These are phyloP conservation scores for Nepenthes mirabilis DNA, from an alignment of 148 eudicot genomes.

Conservation along the genomic window DNA sequence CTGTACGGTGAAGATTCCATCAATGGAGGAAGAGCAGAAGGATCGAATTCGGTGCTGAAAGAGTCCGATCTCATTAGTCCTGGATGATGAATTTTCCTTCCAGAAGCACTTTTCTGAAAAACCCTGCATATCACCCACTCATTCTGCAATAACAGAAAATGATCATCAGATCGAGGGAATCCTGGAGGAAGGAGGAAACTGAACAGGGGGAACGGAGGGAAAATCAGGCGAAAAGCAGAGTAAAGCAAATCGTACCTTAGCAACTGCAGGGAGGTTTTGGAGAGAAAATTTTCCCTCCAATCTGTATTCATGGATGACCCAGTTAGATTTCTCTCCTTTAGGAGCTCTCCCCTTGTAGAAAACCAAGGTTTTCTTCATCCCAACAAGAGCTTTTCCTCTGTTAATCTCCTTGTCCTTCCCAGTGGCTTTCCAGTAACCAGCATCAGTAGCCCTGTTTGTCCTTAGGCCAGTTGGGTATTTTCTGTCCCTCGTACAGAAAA, in stretches of 20 bases:
- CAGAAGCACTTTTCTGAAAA: slow-evolving; percentile 20
- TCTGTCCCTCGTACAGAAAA: slow-evolving; percentile 44
- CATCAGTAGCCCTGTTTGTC: slow-evolving; percentile 51
- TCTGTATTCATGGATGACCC: slow-evolving; percentile 57
- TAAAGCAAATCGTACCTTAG: slow-evolving; percentile 2
- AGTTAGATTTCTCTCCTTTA: slow-evolving; percentile 45
- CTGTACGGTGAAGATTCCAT: slow-evolving; percentile 19
- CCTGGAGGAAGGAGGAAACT: background rate
- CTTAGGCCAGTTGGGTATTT: slow-evolving; percentile 54
- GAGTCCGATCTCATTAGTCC: background rate
- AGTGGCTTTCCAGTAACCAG: slow-evolving; percentile 67
- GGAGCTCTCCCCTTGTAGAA: slow-evolving; percentile 62
- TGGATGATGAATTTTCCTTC: slow-evolving; percentile 13
- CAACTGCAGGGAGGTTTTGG: slow-evolving; percentile 21
- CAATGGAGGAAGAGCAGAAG: slow-evolving; percentile 22
- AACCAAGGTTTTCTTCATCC: slow-evolving; percentile 61
- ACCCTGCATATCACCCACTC: slow-evolving; percentile 37
- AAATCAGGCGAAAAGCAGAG: background rate
- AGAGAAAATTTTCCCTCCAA: slow-evolving; percentile 32
- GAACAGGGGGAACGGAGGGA: background rate
- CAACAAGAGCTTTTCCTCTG: slow-evolving; percentile 37
- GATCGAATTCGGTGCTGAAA: slow-evolving; percentile 1
- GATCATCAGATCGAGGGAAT: background rate
- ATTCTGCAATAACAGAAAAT: slow-evolving; percentile 10
- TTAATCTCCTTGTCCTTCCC: slow-evolving; percentile 56